phyloP scores from a whole-genome alignment of 2,329 filamentous ascomycete species.

The Aureobasidium mangrovei region DNA sequence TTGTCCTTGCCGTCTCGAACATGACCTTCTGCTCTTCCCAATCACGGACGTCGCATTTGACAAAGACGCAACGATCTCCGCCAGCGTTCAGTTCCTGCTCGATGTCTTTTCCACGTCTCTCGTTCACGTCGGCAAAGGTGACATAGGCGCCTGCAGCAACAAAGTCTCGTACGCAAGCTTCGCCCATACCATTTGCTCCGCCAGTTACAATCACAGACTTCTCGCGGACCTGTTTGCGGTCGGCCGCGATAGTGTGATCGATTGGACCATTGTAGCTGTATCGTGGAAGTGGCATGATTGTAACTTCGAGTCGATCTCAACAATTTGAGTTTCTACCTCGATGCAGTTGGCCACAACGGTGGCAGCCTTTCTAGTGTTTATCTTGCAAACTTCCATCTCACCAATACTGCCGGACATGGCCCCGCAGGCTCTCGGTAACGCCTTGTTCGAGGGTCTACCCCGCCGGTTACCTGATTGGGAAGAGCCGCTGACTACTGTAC shows the following conservation, averaged over 20 bases:
- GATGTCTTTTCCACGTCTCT: conserved; percentile 20
- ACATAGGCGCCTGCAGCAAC: conserved; percentile 27
- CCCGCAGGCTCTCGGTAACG: too few relatives aligned
- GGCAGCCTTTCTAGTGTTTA: too few relatives aligned
- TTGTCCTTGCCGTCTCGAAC: conserved; percentile 22
- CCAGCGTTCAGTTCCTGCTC: conserved; percentile 27
- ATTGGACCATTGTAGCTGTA: conserved; percentile 22
- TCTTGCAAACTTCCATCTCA: too few relatives aligned
- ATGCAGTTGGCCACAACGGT: too few relatives aligned
- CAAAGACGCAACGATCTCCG: conserved; percentile 22
- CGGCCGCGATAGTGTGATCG: conserved; percentile 29
- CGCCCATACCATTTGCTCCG: conserved; percentile 34
- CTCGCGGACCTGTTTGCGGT: conserved; percentile 31
- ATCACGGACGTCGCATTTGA: conserved; percentile 22
- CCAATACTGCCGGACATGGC: too few relatives aligned
- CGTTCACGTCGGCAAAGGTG: conserved; percentile 28
- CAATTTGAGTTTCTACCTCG: too few relatives aligned
- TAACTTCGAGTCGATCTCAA: too few relatives aligned
- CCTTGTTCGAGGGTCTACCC: too few relatives aligned
- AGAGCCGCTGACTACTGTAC: too few relatives aligned
- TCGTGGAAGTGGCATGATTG: too few relatives aligned
- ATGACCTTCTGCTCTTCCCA: conserved; percentile 25
- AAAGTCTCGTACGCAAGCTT: conserved; percentile 26
- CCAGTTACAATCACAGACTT: conserved; percentile 44
- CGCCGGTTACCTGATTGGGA: too few relatives aligned